A percentile compares a stretch with the other conserved stretches of the same genome.
Conservation (phyloP, 306 rosid species). For the Casuarina equisetifolia region DNA sequence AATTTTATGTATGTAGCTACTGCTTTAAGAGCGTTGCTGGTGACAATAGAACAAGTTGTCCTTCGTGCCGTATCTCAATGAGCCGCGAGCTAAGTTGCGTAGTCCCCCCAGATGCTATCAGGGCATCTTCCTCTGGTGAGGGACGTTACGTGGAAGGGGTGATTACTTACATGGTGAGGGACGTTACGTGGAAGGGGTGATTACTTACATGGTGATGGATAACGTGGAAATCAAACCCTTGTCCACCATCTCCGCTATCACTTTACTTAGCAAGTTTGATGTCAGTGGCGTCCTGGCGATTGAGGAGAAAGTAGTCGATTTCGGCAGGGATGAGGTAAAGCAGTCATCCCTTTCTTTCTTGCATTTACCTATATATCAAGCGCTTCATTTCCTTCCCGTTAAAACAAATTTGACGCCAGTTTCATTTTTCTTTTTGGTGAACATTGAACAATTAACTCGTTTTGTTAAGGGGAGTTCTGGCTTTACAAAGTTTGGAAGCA, state of each 20-base stretch:
- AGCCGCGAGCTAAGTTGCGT: neutral
- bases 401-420: too few species aligned
- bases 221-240: conserved; percentile 31
- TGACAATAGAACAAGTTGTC: neutral
- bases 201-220: conserved; percentile 41
- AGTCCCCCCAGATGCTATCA: neutral
- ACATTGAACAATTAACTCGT: too few species aligned
- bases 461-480: too few species aligned
- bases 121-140: neutral
- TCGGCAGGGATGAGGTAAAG: conserved; percentile 35
- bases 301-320: conserved; percentile 28
- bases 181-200: conserved; percentile 33
- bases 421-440: too few species aligned
- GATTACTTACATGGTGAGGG: conserved; percentile 39
- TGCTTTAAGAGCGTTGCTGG: neutral
- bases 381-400: neutral
- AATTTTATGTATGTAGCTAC: neutral
- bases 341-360: neutral
- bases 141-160: conserved; percentile 29
- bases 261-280: conserved; percentile 20
- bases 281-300: conserved; percentile 22
- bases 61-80: rapidly evolving
- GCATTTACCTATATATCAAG: neutral
- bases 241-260: conserved; percentile 5
- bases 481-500: too few species aligned